phyloP scores from a whole-genome alignment of 768 basidiomycete species.

The Leccinum rimulosum region DNA sequence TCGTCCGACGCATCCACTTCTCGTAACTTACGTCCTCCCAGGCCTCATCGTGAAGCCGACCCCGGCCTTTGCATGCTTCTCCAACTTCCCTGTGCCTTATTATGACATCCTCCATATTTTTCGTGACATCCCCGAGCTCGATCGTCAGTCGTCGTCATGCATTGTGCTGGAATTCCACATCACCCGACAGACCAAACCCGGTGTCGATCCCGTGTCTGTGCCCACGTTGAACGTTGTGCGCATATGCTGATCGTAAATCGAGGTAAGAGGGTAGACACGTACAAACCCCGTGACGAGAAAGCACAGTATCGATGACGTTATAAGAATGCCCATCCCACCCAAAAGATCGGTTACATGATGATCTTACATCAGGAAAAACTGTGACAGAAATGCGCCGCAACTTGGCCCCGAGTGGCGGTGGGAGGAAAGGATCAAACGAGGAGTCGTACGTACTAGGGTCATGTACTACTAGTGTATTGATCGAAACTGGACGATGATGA shows the following conservation, averaged over 20 bases:
- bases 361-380: neutral
- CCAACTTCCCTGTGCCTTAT: neutral
- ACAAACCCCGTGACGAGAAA: neutral
- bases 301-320: neutral
- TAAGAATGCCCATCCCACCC: neutral
- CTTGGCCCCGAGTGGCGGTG: too few relatives aligned
- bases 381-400: too few relatives aligned
- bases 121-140: neutral
- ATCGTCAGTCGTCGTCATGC: neutral
- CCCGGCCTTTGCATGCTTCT: neutral
- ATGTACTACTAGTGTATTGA: too few relatives aligned
- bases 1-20: neutral
- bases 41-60: neutral
- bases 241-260: neutral
- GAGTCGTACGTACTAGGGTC: neutral
- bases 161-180: neutral
- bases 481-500: too few relatives aligned
- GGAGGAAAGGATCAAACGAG: neutral
- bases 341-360: neutral
- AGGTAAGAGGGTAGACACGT: neutral
- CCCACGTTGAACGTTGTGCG: neutral
- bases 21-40: neutral
- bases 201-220: neutral
- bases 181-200: neutral
- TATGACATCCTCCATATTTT: neutral